Evolutionary conservation across 441 rosid genomes (phyloP).

Genomic region (Pelargonium citronellum): DNA sequence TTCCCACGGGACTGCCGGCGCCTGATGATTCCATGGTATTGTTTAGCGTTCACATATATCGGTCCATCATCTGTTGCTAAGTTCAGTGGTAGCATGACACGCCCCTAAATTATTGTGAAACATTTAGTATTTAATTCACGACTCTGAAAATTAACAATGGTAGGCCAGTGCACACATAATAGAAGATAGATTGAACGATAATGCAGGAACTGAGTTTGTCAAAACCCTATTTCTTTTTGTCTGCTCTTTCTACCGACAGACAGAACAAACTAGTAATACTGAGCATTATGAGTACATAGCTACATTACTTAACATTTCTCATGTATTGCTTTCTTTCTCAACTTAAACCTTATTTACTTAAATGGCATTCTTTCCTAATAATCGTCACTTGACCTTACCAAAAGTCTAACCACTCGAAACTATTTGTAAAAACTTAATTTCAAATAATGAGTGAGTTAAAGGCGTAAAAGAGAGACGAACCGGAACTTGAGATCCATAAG

Average conservation of each 20-base stretch:
- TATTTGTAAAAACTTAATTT: neutral
- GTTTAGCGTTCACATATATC: slow-evolving; percentile 82
- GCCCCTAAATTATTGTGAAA: slow-evolving; percentile 37
- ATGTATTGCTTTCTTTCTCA: too few relatives aligned
- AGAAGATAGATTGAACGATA: neutral
- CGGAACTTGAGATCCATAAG: slow-evolving; percentile 58
- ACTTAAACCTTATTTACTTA: too few relatives aligned
- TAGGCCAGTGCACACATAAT: too few relatives aligned
- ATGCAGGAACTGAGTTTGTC: neutral
- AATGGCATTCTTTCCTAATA: too few relatives aligned
- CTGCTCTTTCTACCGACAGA: too few relatives aligned
- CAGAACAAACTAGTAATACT: too few relatives aligned
- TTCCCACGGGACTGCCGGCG: slow-evolving; percentile 76
- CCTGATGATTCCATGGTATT: slow-evolving; percentile 82
- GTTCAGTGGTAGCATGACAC: slow-evolving; percentile 74
- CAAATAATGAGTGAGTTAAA: slow-evolving; percentile 6
- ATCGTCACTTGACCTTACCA: too few relatives aligned
- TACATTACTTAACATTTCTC: too few relatives aligned
- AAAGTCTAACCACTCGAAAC: neutral
- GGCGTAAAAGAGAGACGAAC: slow-evolving; percentile 30
- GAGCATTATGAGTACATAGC: too few relatives aligned
- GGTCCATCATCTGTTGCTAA: slow-evolving; percentile 70
- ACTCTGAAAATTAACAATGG: neutral
- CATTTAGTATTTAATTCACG: slow-evolving; percentile 8
- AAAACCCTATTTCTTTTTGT: too few relatives aligned